Evolutionary conservation across 2,329 filamentous ascomycete genomes (phyloP).

Genomic region (Calycina marina): DNA sequence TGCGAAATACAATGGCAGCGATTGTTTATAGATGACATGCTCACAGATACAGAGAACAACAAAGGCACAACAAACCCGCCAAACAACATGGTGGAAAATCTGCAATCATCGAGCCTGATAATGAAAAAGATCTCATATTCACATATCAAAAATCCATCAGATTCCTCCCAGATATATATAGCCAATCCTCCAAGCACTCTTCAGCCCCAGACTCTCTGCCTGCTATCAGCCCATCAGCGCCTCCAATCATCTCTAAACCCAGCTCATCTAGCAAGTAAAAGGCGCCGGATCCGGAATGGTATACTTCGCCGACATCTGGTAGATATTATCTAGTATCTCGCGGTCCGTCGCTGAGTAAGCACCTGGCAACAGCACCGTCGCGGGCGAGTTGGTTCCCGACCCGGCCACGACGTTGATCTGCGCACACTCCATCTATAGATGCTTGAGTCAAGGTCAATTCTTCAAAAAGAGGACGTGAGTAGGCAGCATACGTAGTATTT

Average conservation of each 20-base stretch:
- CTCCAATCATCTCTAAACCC: neutral
- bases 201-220: too few species aligned
- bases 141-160: too few species aligned
- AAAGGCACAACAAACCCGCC: too few species aligned
- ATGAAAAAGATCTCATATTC: too few species aligned
- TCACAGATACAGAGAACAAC: too few species aligned
- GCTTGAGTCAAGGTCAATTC: neutral
- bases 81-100: too few species aligned
- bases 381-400: conserved; percentile 9
- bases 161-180: too few species aligned
- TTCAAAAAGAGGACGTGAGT: neutral
- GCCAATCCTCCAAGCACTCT: too few species aligned
- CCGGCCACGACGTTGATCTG: conserved; percentile 32
- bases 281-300: conserved; percentile 27
- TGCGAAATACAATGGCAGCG: too few species aligned
- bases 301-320: conserved; percentile 24
- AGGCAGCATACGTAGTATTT: conserved; percentile 29
- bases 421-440: conserved; percentile 30
- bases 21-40: too few species aligned
- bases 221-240: too few species aligned
- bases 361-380: conserved; percentile 15
- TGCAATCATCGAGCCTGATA: too few species aligned
- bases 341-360: conserved; percentile 25
- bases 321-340: conserved; percentile 34
- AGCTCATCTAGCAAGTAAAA: conserved; percentile 8